Percentiles rank a stretch among this genome's conserved stretches.
Conservation (phyloP, 176 grass and related monocot genomes). For the Zoysia japonica region DNA sequence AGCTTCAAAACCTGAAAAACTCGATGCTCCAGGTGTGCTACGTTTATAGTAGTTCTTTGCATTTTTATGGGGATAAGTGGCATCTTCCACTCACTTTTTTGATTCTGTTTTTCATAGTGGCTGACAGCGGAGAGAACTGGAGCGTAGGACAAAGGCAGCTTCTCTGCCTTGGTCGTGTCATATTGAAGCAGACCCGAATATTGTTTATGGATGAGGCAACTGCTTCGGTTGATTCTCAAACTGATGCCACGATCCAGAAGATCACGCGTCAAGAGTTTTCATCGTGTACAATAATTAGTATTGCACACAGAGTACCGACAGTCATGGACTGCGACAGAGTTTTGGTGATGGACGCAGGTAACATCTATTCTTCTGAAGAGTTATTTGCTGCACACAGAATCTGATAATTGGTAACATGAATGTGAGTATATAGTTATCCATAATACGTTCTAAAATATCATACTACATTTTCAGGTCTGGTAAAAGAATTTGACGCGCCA, state of each 20-base stretch:
- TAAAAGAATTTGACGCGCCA: conserved; percentile 78
- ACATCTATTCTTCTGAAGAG: not conserved
- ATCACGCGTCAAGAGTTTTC: conserved; percentile 83
- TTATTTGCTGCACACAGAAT: not conserved
- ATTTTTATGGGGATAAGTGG: conserved; percentile 4
- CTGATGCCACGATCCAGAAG: conserved; percentile 80
- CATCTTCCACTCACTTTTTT: conserved; percentile 19
- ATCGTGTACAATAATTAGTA: conserved; percentile 90
- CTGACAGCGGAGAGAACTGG: conserved; percentile 95
- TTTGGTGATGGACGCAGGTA: conserved; percentile 86
- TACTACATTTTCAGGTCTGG: conserved; percentile 55
- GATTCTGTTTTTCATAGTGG: conserved; percentile 48
- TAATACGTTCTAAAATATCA: conserved; percentile 18
- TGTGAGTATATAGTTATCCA: not conserved
- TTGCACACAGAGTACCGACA: conserved; percentile 93
- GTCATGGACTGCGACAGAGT: conserved; percentile 94
- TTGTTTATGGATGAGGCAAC: conserved; percentile 98
- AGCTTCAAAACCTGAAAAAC: conserved; percentile 79
- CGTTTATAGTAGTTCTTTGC: conserved; percentile 3
- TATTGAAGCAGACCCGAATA: conserved; percentile 68
- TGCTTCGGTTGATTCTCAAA: conserved; percentile 94
- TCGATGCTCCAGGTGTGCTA: conserved; percentile 73
- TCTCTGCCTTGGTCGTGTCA: conserved; percentile 81
- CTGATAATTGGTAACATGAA: conserved; percentile 9
- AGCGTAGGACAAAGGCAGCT: conserved; percentile 92